Evolutionary conservation across 345 rosid genomes (phyloP).

Genomic region (Lepidium sativum): DNA sequence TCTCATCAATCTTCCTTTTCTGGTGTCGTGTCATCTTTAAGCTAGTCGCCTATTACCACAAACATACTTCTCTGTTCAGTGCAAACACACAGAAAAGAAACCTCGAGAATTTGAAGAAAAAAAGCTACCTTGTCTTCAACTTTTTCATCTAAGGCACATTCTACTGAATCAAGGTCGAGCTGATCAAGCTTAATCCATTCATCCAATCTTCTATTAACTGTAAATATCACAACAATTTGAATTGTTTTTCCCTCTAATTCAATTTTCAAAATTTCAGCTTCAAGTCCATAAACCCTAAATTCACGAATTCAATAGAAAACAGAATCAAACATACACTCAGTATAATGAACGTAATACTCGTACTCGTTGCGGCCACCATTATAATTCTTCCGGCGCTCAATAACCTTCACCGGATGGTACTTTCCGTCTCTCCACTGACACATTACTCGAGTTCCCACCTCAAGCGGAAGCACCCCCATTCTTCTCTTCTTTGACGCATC

Average conservation of each 20-base stretch:
- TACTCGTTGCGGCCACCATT: conserved; percentile 52
- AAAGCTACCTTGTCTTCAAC: conserved; percentile 86
- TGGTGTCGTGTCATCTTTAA: conserved; percentile 99
- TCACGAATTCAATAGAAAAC: background rate
- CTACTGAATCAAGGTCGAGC: conserved; percentile 86
- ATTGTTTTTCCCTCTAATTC: background rate
- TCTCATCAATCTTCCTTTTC: conserved; percentile 97
- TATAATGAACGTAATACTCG: conserved; percentile 96
- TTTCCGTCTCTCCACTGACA: conserved; percentile 97
- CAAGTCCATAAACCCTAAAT: conserved; percentile 25
- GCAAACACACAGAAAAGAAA: background rate
- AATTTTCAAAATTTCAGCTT: background rate
- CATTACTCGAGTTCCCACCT: conserved; percentile 94
- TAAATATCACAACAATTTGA: background rate
- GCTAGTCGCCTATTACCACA: conserved; percentile 63
- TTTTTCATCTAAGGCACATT: conserved; percentile 88
- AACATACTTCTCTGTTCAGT: background rate
- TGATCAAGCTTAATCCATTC: conserved; percentile 98
- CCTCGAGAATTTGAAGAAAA: background rate
- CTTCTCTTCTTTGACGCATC: conserved; percentile 59
- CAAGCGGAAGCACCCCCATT: conserved; percentile 61
- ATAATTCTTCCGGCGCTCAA: conserved; percentile 70
- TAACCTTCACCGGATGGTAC: conserved; percentile 92
- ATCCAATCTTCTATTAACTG: conserved; percentile 97
- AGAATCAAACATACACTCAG: conserved; percentile 60